Base-by-base conservation (phyloP, 1,139 yeast genomes). In the Arxiozyma bovina region DNA sequence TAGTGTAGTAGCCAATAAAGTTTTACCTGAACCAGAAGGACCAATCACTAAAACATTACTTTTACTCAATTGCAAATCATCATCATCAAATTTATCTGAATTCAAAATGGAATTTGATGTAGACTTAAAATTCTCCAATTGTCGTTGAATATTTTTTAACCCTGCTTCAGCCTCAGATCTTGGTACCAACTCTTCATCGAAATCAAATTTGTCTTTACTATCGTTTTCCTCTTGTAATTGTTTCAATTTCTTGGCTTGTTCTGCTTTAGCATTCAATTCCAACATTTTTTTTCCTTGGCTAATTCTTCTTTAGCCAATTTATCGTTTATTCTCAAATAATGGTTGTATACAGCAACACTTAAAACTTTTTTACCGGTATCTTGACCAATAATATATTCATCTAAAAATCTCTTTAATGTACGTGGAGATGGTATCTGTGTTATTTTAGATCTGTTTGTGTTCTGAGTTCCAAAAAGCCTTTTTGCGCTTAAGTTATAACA, bases 301-400 rank as follows among this genome's bases (percentile, higher is more conserved):
- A 61, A 45, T 23, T 65, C 63, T 7, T 61, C 54, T 34, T 57
- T 57, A 53, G 61, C 63, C n/a, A 68, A 63, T 57, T 70, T 68
- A 55, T 76, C 78, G 52, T 74, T 71, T 46, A 73, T 69, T 50
- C 82, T 68, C 45, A 78, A 59, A 56, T 77, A 77, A 60, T 79
- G 83, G 55, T 79, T 79, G 60, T 75, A 79, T 0, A 79, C 79
- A 0, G 82, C 82, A n/a, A 79, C 83, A 43, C 82, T 74, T 63
- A 79, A 70, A 23, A 78, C 77, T 59, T 76, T 76, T 61, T 79
- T 79, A 34, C 80, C 78, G 4, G 68, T 71, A 0, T 76, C 77
- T 63, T 79, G 83, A 0, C 82, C 83, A 27, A 79, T 70, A 22
- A 79, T 76, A 59, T 75, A 78, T 50, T 71, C 72, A 58, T 79